phyloP scores from a whole-genome alignment of 345 rosid genomes.

The Salix koriyanagi region DNA sequence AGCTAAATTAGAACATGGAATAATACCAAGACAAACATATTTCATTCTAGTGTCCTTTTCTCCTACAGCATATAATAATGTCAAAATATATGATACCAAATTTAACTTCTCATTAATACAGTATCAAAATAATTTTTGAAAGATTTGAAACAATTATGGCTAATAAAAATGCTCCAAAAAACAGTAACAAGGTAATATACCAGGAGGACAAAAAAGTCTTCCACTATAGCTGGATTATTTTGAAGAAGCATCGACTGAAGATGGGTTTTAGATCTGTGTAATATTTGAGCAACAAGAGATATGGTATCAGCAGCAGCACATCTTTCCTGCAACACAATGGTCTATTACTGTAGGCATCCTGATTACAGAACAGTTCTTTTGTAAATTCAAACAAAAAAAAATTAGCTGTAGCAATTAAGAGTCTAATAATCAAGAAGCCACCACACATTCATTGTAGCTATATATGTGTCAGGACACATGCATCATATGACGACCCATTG shows the following conservation, averaged over 20 bases:
- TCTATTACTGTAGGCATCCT: constrained; percentile 8
- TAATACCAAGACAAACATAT: background rate
- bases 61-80: background rate
- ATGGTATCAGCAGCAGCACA: constrained; percentile 79
- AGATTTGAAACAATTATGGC: background rate
- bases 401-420: background rate
- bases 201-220: constrained; percentile 78
- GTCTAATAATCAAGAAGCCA: constrained; percentile 8
- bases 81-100: background rate
- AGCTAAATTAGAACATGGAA: background rate
- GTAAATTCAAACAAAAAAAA: background rate
- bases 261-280: constrained; percentile 85
- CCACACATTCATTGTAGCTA: background rate
- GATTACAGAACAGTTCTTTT: background rate
- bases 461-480: background rate
- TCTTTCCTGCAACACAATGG: constrained; percentile 73
- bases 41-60: background rate
- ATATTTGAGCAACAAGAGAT: constrained; percentile 75
- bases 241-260: constrained; percentile 88
- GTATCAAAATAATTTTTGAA: background rate
- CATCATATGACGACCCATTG: background rate
- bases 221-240: constrained; percentile 70
- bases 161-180: background rate
- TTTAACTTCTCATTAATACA: background rate
- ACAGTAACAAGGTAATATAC: constrained; percentile 36